A percentile compares a stretch with the other conserved stretches of the same genome.
These are phyloP conservation scores for Lupinus albus DNA, from an alignment of 306 rosid genomes.

Conservation along the genomic window DNA sequence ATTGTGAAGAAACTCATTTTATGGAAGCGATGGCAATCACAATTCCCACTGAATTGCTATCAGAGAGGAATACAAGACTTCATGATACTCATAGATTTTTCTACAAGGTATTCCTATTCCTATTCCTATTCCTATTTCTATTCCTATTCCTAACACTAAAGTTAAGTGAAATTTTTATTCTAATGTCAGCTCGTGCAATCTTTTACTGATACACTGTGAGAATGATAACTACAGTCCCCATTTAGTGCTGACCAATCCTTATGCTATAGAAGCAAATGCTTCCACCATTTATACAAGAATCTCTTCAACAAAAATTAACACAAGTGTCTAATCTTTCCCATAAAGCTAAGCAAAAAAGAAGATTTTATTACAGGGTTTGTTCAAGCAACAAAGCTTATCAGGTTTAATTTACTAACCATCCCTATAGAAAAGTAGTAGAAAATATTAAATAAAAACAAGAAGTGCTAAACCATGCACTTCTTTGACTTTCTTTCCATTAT, in stretches of 20 bases:
- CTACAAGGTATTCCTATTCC: neutral
- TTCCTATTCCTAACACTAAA: neutral
- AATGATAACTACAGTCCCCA: neutral
- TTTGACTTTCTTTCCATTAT: slow-evolving; percentile 32
- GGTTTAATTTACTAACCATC: slow-evolving; percentile 22
- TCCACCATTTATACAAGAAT: slow-evolving; percentile 8
- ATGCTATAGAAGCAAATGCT: slow-evolving; percentile 11
- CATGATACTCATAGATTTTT: neutral
- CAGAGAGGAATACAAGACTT: neutral
- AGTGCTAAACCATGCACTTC: slow-evolving; percentile 27
- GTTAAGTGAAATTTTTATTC: neutral
- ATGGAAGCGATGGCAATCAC: slow-evolving; percentile 20
- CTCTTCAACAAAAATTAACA: neutral
- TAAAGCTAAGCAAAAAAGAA: slow-evolving; percentile 13
- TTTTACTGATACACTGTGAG: neutral
- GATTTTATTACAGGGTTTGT: slow-evolving; percentile 23
- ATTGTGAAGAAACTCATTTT: slow-evolving; percentile 10
- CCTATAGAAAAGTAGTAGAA: slow-evolving; percentile 6
- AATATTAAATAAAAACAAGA: slow-evolving; percentile 14
- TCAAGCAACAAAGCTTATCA: slow-evolving; percentile 34
- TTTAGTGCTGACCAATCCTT: neutral
- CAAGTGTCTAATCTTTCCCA: slow-evolving; percentile 20
- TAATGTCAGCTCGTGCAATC: neutral
- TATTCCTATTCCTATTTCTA: too few species aligned
- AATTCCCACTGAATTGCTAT: slow-evolving; percentile 2